These are phyloP conservation scores for Vigna reflexopilosa DNA, from an alignment of 306 rosid species.

Conservation along the genomic window DNA sequence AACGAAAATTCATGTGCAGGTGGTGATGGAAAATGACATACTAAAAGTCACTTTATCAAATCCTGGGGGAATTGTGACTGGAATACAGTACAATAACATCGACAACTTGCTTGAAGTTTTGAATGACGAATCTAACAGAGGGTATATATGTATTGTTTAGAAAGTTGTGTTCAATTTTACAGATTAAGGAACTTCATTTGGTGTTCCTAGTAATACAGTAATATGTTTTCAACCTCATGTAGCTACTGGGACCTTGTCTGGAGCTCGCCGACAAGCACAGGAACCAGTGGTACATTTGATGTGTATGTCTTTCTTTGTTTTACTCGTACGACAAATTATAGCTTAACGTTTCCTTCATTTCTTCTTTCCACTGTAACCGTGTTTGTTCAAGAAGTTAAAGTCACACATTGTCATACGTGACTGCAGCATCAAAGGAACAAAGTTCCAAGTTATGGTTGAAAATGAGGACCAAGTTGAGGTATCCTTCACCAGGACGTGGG, in stretches of 20 bases:
- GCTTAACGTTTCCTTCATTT: not conserved
- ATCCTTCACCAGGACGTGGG: constrained; percentile 84
- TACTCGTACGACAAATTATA: constrained; percentile 15
- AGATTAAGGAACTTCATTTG: constrained; percentile 9
- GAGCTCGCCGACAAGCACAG: constrained; percentile 56
- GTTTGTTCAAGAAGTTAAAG: not conserved
- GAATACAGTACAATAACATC: constrained; percentile 68
- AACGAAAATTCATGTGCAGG: constrained; percentile 53
- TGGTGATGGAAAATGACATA: constrained; percentile 89
- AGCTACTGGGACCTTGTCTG: constrained; percentile 98
- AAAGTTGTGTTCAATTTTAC: not conserved
- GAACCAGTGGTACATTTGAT: constrained; percentile 73
- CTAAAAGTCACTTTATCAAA: constrained; percentile 79
- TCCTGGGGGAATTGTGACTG: constrained; percentile 86
- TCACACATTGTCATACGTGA: constrained; percentile 32
- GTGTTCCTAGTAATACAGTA: not conserved
- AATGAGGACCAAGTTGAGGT: constrained; percentile 84
- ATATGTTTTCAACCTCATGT: constrained; percentile 16
- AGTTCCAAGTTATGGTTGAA: constrained; percentile 67
- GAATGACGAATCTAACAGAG: constrained; percentile 70
- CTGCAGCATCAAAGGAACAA: constrained; percentile 71
- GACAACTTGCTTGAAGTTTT: constrained; percentile 91
- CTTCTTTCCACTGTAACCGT: not conserved
- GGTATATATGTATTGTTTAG: constrained; percentile 37
- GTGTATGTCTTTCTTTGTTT: constrained; percentile 56